phyloP scores from a whole-genome alignment of 495 filamentous ascomycete species.

The Ramalina peruviana region DNA sequence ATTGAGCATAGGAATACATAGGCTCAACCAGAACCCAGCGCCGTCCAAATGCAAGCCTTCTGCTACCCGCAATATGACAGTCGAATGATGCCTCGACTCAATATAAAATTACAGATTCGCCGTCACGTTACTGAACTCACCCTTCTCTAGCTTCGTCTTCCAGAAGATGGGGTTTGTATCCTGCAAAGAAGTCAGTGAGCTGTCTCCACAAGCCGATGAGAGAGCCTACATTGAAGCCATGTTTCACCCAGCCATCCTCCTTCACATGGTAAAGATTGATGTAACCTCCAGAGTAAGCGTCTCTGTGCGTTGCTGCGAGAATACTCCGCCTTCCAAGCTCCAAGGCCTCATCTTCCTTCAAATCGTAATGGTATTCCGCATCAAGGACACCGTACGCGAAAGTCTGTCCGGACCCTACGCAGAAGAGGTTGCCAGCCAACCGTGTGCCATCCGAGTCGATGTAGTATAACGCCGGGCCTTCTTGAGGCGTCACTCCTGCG shows the following conservation, averaged over 20 bases:
- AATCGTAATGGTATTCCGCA: conserved; percentile 81
- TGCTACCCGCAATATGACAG: not conserved
- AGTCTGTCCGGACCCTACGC: conserved; percentile 94
- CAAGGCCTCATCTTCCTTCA: conserved; percentile 73
- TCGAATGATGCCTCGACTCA: not conserved
- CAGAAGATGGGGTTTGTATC: conserved; percentile 96
- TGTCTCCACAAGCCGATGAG: not conserved
- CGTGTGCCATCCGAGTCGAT: conserved; percentile 96
- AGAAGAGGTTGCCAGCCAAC: conserved; percentile 87
- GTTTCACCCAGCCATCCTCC: conserved; percentile 96
- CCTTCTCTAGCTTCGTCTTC: conserved; percentile 96
- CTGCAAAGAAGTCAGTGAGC: conserved; percentile 10
- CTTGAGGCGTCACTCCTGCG: conserved; percentile 88
- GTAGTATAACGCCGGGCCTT: conserved; percentile 97
- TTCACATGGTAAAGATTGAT: conserved; percentile 99
- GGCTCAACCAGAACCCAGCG: too few species aligned
- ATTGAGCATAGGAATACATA: too few species aligned
- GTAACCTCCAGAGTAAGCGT: conserved; percentile 94
- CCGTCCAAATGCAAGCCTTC: conserved; percentile 1
- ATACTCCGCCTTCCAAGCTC: conserved; percentile 84
- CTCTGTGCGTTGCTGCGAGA: conserved; percentile 91
- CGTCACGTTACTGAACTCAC: conserved; percentile 95
- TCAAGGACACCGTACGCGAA: conserved; percentile 98
- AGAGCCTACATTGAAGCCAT: conserved; percentile 61
- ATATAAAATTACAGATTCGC: conserved; percentile 38